Conservation (phyloP, 345 rosid genomes). For the Laguncularia racemosa region DNA sequence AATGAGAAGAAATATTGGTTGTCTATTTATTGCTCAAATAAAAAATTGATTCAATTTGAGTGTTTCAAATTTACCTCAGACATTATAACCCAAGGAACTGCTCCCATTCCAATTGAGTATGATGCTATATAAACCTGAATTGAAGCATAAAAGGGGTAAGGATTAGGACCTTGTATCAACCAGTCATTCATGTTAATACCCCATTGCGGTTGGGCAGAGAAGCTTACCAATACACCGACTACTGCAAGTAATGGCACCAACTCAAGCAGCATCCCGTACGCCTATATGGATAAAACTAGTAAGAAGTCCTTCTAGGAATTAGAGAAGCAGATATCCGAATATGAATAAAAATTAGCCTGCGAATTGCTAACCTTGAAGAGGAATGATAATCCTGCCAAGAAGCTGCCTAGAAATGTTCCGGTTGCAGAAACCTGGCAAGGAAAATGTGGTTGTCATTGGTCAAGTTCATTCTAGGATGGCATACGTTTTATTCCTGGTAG, state of each 20-base stretch:
- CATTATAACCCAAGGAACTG: slow-evolving; percentile 96
- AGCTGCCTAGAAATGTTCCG: slow-evolving; percentile 74
- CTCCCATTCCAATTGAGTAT: slow-evolving; percentile 87
- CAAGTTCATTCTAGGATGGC: background rate
- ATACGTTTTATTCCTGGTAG: background rate
- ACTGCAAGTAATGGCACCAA: slow-evolving; percentile 64
- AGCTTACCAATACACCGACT: slow-evolving; percentile 63
- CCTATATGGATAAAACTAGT: slow-evolving; percentile 24
- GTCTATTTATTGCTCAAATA: too few species aligned
- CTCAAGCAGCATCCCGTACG: slow-evolving; percentile 43
- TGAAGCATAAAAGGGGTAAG: background rate
- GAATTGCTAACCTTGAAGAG: slow-evolving; percentile 43
- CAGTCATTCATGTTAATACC: background rate
- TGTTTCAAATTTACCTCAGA: slow-evolving; percentile 62
- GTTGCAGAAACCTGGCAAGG: slow-evolving; percentile 51
- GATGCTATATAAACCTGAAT: slow-evolving; percentile 52
- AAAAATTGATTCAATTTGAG: background rate
- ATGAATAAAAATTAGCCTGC: background rate
- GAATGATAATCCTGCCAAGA: slow-evolving; percentile 72
- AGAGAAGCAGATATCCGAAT: background rate
- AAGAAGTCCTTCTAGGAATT: too few species aligned
- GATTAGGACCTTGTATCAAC: background rate
- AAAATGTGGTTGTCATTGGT: background rate
- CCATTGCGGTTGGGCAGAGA: background rate
- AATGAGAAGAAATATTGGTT: too few species aligned